Base-by-base conservation (phyloP, 371 early-diverging fungal species). In the Conidiobolus incongruus region DNA sequence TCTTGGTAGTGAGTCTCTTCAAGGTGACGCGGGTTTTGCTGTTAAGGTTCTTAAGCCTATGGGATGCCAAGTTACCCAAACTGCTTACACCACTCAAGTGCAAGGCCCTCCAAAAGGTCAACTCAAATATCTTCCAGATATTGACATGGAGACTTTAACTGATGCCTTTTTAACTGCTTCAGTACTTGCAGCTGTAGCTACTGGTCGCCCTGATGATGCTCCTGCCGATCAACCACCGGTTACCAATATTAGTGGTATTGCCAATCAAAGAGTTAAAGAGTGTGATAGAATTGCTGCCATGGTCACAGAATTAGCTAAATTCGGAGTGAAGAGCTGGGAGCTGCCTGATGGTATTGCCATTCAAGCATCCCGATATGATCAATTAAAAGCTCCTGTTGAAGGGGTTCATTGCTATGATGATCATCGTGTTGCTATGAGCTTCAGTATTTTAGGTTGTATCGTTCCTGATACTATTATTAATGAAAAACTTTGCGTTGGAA, bases 121-220 rank as follows among this genome's bases (percentile, higher is more conserved):
- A 32, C 62, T 93, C 35, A 54, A 50, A 22, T 80, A 91, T n/a
- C 54, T 95, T 5, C 61, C 75, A 7, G 52, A 62, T 15, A 77
- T 95, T 47, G 91, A 95, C 49, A 95, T 95, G 96, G 92, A 91
- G 58, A 76, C 83, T 11, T 88, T 95, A 93, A 95, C 96, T 0
- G 96, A 95, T 55, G 96, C 96, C 6, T 95, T 95, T 65, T 62
- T 95, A 56, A 95, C 96, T 1, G 92, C 93, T 0, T 67, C 84
- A 0, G 93, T 81, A 12, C 66, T 93, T 13, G 94, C 93, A 11
- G 92, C 93, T 4, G 87, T 87, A 1, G 76, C 82, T 0, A 59
- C 51, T 8, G 54, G 47, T 11, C 62, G 61, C 32, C 41, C 41
- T 13, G 7, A 6, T n/a, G 40, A 17, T 4, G 12, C 17, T 5